Conservation (phyloP, 129 eudicot species). For the Flaveria ramosissima region DNA sequence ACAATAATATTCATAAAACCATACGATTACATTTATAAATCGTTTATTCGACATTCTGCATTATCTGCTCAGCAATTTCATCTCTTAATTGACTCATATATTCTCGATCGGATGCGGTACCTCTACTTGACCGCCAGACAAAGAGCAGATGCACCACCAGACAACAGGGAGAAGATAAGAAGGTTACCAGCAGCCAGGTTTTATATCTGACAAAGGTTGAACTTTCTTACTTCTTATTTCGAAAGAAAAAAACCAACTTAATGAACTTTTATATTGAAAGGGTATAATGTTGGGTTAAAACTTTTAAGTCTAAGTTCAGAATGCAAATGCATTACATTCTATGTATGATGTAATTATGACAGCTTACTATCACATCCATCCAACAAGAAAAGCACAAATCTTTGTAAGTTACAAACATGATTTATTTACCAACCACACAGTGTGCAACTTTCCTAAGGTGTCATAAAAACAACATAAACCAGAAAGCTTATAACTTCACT, state of each 20-base stretch:
- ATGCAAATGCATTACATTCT: neutral
- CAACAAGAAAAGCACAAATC: neutral
- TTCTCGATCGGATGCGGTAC: no score
- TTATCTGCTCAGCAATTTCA: no score
- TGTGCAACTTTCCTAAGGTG: neutral
- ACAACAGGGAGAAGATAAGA: neutral
- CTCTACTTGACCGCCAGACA: no score
- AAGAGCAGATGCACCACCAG: neutral
- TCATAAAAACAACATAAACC: neutral
- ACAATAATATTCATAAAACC: no score
- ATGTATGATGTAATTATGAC: neutral
- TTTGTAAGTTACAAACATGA: neutral
- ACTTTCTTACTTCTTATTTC: no score
- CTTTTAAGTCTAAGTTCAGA: neutral
- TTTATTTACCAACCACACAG: constrained; percentile 18
- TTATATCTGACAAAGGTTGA: neutral
- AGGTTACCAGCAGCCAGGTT: neutral
- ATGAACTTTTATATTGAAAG: no score
- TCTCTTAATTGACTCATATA: no score
- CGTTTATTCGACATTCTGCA: no score
- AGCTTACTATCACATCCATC: neutral
- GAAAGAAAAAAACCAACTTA: no score
- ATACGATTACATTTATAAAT: no score
- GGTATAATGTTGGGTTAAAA: neutral
- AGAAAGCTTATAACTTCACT: neutral